Conservation (phyloP, 169 alveolate species). For the Theileria equi region DNA sequence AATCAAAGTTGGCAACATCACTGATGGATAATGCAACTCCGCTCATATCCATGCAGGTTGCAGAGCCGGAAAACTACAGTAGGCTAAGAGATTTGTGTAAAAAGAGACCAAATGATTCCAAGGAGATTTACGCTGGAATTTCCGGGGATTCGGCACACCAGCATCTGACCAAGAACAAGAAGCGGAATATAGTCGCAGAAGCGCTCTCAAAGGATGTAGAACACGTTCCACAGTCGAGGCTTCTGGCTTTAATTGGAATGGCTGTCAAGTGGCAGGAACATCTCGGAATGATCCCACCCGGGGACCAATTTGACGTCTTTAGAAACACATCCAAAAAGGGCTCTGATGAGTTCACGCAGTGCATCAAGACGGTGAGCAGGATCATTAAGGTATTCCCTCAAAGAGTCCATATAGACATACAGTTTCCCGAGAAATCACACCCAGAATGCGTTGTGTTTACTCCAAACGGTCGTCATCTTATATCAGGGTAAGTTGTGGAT, state of each 20-base stretch:
- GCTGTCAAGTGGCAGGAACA: slow-evolving; percentile 78
- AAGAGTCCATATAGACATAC: slow-evolving; percentile 18
- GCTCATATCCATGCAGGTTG: slow-evolving; percentile 39
- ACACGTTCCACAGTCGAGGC: slow-evolving; percentile 73
- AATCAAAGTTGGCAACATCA: slow-evolving; percentile 57
- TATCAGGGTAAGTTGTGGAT: slow-evolving; percentile 67
- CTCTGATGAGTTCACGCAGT: slow-evolving; percentile 55
- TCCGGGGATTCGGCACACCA: slow-evolving; percentile 31
- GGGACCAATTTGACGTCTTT: slow-evolving; percentile 71
- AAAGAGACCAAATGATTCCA: slow-evolving; percentile 50
- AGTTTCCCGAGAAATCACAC: slow-evolving; percentile 78
- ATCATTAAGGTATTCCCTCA: slow-evolving; percentile 63
- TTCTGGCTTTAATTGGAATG: slow-evolving; percentile 73
- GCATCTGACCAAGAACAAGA: slow-evolving; percentile 49
- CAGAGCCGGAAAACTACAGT: slow-evolving; percentile 49
- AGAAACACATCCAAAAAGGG: slow-evolving; percentile 61
- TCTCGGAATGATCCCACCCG: slow-evolving; percentile 64
- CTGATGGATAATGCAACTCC: slow-evolving; percentile 57
- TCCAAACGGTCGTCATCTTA: slow-evolving; percentile 78
- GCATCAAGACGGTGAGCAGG: slow-evolving; percentile 63
- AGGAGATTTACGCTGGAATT: slow-evolving; percentile 54
- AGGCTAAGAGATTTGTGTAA: slow-evolving; percentile 40
- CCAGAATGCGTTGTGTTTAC: slow-evolving; percentile 84
- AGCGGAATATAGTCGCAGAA: slow-evolving; percentile 60
- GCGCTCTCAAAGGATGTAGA: slow-evolving; percentile 63